Base-by-base conservation (phyloP, 2,329 filamentous ascomycete genomes). In the Amylocarpus encephaloides region DNA sequence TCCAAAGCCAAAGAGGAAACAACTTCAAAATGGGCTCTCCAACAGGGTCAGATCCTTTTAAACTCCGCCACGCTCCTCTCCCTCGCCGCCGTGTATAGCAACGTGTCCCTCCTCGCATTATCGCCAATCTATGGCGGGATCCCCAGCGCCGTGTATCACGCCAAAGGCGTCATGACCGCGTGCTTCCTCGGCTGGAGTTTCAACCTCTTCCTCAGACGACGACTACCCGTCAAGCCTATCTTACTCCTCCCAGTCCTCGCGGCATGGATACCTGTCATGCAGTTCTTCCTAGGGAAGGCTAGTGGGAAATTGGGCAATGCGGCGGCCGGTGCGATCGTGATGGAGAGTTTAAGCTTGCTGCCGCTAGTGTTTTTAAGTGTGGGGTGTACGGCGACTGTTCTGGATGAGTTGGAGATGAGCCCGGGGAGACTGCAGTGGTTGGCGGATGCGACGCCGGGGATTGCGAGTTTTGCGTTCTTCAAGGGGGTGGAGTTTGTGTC, bases 41-140 rank as follows among this genome's bases (percentile, higher is more conserved):
- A 60, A 46, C 64, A 66, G 52, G 53, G 53, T 38, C 56, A 46
- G 48, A 50, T 66, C 35, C 42, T 66, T n/a, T 43, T 58, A 11
- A 70, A 70, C 55, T 67, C 71, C 2, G 57, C 63, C 16, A 62
- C 67, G n/a, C 63, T 83, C 13, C 70, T 83, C 54, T 59, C 72
- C 22, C 71, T 86, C 41, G 75, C 79, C 9, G 86, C 83, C 40
- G 65, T 83, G 38, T 82, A 78, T 53, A 83, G 85, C 42, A 81
- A 83, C 55, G 78, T 85, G 51, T 92, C 87, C 1, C 81, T 88
- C 64, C 74, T 90, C 55, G 83, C 80, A 35, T 74, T 97, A 32
- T 87, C 89, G 16, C 93, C 93, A 1, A 86, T 94, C 10, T 97
- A 94, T 68, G 93, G 93, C 46, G 82, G 84, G 13, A 87, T 95